Evolutionary conservation across 768 basidiomycete genomes (phyloP).

Genomic region (Lactarius quietus): DNA sequence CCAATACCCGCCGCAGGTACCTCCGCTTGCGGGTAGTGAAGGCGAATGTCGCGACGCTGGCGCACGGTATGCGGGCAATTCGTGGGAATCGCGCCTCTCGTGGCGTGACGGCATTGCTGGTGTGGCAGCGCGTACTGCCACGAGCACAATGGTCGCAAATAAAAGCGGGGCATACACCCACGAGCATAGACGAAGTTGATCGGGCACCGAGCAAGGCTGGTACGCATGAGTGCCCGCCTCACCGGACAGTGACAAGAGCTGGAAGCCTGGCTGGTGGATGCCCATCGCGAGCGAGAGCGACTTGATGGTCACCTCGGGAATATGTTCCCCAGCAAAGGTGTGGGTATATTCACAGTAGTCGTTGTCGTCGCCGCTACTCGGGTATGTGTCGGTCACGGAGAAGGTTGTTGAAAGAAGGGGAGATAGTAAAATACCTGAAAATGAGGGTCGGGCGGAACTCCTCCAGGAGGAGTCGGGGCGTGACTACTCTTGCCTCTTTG

Average conservation of each 20-base stretch:
- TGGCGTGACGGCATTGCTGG: background rate
- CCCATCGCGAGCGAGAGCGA: slow-evolving; percentile 90
- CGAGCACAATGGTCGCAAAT: slow-evolving; percentile 51
- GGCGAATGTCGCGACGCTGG: background rate
- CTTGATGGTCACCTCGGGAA: slow-evolving; percentile 82
- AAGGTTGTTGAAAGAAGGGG: background rate
- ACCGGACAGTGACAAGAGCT: slow-evolving; percentile 73
- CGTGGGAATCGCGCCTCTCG: background rate
- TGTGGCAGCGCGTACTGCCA: slow-evolving; percentile 33
- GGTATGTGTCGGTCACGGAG: background rate
- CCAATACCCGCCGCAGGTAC: background rate
- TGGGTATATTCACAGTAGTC: slow-evolving; percentile 87
- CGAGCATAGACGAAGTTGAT: slow-evolving; percentile 78
- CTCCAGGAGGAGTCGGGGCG: slow-evolving; percentile 63
- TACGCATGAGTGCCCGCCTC: slow-evolving; percentile 44
- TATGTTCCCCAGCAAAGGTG: slow-evolving; percentile 32
- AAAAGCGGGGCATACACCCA: slow-evolving; percentile 66
- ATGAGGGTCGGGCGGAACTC: slow-evolving; percentile 61
- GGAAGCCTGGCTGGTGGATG: slow-evolving; percentile 80
- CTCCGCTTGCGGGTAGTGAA: background rate
- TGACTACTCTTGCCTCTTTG: no score
- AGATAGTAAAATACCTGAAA: slow-evolving; percentile 57
- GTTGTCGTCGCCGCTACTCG: slow-evolving; percentile 82
- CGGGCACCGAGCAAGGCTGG: slow-evolving; percentile 73
- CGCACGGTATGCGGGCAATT: background rate